Conservation (phyloP, 805 yeast species). For the Lachancea lanzarotensis region DNA sequence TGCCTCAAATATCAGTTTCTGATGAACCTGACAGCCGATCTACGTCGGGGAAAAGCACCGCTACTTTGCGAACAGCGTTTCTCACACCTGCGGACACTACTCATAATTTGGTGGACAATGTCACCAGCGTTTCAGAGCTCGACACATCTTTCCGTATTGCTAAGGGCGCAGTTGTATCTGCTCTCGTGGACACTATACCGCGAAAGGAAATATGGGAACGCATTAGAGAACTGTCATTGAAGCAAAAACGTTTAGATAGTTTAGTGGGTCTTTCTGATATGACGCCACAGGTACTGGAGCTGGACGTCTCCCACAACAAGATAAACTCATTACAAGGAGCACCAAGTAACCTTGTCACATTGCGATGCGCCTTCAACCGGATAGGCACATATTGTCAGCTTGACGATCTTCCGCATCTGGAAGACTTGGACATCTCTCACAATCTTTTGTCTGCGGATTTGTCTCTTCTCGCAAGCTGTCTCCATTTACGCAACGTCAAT, state of each 20-base stretch:
- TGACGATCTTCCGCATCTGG: conserved; percentile 17
- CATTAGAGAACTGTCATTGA: conserved; percentile 12
- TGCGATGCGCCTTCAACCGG: conserved; percentile 16
- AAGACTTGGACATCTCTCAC: conserved; percentile 19
- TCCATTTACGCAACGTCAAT: conserved; percentile 17
- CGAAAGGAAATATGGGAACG: conserved; percentile 11
- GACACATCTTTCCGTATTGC: conserved; percentile 21
- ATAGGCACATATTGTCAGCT: conserved; percentile 15
- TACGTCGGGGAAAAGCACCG: not conserved
- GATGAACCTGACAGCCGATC: conserved; percentile 1
- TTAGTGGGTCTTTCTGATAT: conserved; percentile 19
- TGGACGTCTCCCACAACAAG: conserved; percentile 18
- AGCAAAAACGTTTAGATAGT: conserved; percentile 10
- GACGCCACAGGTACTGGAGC: conserved; percentile 20
- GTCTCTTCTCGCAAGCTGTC: conserved; percentile 9
- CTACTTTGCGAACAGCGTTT: not conserved
- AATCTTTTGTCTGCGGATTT: conserved; percentile 14
- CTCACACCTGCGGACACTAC: conserved; percentile 5
- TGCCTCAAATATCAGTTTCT: not conserved
- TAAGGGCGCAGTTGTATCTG: conserved; percentile 20
- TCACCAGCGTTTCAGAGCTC: conserved; percentile 16
- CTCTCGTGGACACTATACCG: conserved; percentile 18
- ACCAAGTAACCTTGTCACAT: conserved; percentile 12
- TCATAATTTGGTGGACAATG: conserved; percentile 10
- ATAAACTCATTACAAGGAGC: conserved; percentile 18